Conservation (phyloP, 1,284 basidiomycete genomes). For the Cryptococcus sp. region DNA sequence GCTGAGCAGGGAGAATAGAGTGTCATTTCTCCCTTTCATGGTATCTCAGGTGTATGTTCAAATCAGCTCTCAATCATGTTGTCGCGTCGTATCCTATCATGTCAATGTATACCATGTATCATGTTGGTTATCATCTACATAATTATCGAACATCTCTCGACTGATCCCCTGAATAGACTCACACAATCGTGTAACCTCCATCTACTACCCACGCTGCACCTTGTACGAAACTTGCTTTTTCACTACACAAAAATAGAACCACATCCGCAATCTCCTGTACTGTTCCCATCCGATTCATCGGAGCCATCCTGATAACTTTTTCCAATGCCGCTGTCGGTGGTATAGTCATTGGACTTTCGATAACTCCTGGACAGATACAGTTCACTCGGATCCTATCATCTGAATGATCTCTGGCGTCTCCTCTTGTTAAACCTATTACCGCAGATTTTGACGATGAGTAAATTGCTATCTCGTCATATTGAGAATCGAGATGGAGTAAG, state of each 20-base stretch:
- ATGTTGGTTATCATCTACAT: not conserved
- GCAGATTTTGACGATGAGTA: slow-evolving; percentile 20
- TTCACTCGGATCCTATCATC: slow-evolving; percentile 18
- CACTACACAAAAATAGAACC: slow-evolving; percentile 20
- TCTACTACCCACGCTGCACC: slow-evolving; percentile 30
- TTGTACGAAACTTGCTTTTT: slow-evolving; percentile 29
- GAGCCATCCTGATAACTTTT: slow-evolving; percentile 13
- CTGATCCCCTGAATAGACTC: not conserved
- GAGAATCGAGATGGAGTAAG: not conserved
- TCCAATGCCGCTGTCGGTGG: not conserved
- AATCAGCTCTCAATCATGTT: too few relatives aligned
- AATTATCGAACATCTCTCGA: not conserved
- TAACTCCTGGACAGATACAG: slow-evolving; percentile 19
- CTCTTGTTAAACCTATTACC: slow-evolving; percentile 21
- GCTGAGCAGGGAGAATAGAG: not conserved
- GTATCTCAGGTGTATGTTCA: too few relatives aligned
- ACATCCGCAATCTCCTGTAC: slow-evolving; percentile 33
- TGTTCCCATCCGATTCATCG: slow-evolving; percentile 24
- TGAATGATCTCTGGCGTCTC: slow-evolving; percentile 19
- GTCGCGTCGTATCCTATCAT: too few relatives aligned
- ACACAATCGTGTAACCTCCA: slow-evolving; percentile 26
- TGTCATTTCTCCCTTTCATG: too few relatives aligned
- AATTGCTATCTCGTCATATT: slow-evolving; percentile 2
- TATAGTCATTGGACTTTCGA: slow-evolving; percentile 17
- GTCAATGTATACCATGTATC: not conserved